Base-by-base conservation (phyloP, 2,329 filamentous ascomycete species). In the Lachnum nothofagi region DNA sequence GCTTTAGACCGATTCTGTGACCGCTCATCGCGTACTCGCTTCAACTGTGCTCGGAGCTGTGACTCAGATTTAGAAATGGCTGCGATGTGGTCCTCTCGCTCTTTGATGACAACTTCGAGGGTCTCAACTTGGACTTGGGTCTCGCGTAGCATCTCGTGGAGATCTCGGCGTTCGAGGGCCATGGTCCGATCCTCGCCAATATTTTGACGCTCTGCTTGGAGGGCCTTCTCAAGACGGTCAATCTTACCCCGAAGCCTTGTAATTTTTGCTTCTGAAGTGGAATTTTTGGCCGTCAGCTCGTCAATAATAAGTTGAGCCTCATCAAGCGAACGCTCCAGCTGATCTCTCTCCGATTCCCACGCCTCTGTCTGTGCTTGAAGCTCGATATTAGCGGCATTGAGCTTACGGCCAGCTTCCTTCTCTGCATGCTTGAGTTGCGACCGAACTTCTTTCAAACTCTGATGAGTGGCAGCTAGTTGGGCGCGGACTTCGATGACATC, bases 31-130 rank as follows among this genome's bases (percentile, higher is more conserved):
- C 85, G 83, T 3, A 80, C 79, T 43, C 83, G 78, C 49, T 86
- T 81, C 17, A 94, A 75, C 58, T 91, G 88, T 46, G 74, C 71
- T 8, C 81, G 76, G 14, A 88, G 73, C 8, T 79, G 72, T 17
- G 72, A 70, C 59, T 86, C 81, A n/a, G 77, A 75, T 12, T 70
- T 70, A 27, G 72, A 68, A 23, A 82, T 71, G 25, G 72, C 67
- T 34, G 79, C 77, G 42, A 91, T 78, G 12, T 80, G 76, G 47
- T 79, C 74, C 47, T 88, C 83, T 53, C 86, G 82, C 61, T 86
- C 80, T 5, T 77, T 74, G 23, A 93, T 75, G 61, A 87, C 82
- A 49, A 87, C 75, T 57, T 88, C 83, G n/a, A 93, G 73, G 27
- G 82, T 78, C 64, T 88, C 80, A 35, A 77, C 72, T 60, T 85